These are phyloP conservation scores for Colletotrichum lindemuthianum DNA, from an alignment of 2,329 filamentous ascomycete species.

Conservation along the genomic window DNA sequence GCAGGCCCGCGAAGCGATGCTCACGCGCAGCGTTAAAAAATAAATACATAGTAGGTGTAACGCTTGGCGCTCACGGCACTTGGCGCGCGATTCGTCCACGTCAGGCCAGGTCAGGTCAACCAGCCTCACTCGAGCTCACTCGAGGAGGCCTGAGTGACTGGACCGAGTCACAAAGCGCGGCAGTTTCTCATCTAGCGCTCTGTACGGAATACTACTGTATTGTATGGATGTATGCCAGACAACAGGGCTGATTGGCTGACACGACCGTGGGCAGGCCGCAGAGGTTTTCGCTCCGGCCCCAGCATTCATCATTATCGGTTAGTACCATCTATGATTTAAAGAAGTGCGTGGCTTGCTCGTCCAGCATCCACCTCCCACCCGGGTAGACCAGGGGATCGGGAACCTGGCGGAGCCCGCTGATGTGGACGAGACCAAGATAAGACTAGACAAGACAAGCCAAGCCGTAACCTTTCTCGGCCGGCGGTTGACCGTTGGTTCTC, in stretches of 20 bases:
- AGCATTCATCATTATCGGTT: background rate
- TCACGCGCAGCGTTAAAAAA: background rate
- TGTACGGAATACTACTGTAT: background rate
- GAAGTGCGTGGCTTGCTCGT: conserved; percentile 5
- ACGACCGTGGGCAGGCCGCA: background rate
- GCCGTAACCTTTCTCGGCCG: no score
- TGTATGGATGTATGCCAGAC: background rate
- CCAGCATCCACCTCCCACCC: background rate
- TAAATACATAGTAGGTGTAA: conserved; percentile 14
- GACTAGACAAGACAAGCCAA: background rate
- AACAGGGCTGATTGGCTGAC: background rate
- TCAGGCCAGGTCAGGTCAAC: conserved; percentile 16
- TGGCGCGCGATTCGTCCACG: conserved; percentile 33
- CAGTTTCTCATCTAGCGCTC: no score
- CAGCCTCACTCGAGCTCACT: background rate
- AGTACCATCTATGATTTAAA: no score
- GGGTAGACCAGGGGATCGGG: conserved; percentile 15
- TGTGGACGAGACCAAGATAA: conserved; percentile 10
- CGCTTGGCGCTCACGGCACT: conserved; percentile 29
- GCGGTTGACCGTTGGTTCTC: no score
- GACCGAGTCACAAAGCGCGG: no score
- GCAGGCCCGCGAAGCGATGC: background rate
- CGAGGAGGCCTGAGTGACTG: background rate
- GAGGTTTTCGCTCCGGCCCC: background rate
- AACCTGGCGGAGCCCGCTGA: conserved; percentile 26